Evolutionary conservation across 306 rosid species (phyloP).

Genomic region (Inga laurina): DNA sequence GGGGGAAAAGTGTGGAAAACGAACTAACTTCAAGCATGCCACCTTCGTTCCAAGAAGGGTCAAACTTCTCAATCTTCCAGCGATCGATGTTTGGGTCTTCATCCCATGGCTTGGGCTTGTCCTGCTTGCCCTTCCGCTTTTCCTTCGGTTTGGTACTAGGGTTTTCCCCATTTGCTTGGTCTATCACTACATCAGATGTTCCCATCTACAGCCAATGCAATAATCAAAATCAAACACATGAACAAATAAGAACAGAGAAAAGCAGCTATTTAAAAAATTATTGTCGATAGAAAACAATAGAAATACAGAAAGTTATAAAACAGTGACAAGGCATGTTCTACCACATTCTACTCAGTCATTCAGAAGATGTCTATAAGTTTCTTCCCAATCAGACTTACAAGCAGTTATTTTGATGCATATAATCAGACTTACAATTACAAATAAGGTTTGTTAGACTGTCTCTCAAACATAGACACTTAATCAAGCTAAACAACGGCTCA

Average conservation of each 20-base stretch:
- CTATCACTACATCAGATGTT: not conserved
- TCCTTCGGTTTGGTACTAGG: not conserved
- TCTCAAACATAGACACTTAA: not conserved
- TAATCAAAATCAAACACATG: not conserved
- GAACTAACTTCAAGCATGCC: constrained; percentile 89
- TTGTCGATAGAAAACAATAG: not conserved
- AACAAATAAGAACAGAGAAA: not conserved
- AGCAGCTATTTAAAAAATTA: not conserved
- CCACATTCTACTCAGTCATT: not conserved
- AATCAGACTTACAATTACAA: too few species aligned
- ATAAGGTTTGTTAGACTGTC: not conserved
- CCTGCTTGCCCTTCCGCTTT: constrained; percentile 81
- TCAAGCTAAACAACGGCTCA: not conserved
- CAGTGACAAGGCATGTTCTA: not conserved
- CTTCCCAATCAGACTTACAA: not conserved
- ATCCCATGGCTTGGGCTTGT: constrained; percentile 97
- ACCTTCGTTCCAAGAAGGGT: constrained; percentile 84
- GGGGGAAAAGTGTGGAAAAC: constrained; percentile 91
- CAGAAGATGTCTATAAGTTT: not conserved
- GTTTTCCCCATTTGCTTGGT: not conserved
- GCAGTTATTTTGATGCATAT: too few species aligned
- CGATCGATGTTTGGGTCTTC: constrained; percentile 88
- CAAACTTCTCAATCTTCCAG: constrained; percentile 79
- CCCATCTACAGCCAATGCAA: constrained; percentile 13
- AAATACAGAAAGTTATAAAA: too few species aligned